Conservation (phyloP, 352 stramenopile species). For the Globisporangium yorkense region DNA sequence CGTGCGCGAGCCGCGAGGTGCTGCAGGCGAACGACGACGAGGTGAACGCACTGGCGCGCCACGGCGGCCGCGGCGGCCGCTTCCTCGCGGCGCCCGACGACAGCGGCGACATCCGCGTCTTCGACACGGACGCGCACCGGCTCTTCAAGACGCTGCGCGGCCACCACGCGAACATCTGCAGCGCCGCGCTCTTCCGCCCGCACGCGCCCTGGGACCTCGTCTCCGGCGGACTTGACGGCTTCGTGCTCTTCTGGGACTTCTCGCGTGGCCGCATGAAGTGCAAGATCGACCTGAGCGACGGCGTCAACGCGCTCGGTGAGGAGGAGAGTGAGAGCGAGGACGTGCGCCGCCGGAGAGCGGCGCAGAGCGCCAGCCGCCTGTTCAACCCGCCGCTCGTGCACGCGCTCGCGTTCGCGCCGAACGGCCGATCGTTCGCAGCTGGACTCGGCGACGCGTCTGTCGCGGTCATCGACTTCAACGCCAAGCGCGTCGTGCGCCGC, state of each 20-base stretch:
- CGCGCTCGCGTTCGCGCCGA: slow-evolving; percentile 50
- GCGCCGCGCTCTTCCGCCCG: slow-evolving; percentile 54
- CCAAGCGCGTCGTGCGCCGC: slow-evolving; percentile 39
- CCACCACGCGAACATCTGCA: slow-evolving; percentile 71
- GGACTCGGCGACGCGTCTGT: slow-evolving; percentile 60
- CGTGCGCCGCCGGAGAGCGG: too few species aligned
- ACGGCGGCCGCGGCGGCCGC: slow-evolving; percentile 37
- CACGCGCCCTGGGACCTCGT: slow-evolving; percentile 71
- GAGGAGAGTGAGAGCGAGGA: background rate
- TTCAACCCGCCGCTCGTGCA: slow-evolving; percentile 77
- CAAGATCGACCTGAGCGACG: slow-evolving; percentile 59
- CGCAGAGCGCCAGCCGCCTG: slow-evolving; percentile 27
- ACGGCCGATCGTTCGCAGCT: slow-evolving; percentile 59
- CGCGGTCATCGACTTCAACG: slow-evolving; percentile 56
- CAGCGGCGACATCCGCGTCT: slow-evolving; percentile 61
- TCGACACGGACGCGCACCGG: slow-evolving; percentile 45
- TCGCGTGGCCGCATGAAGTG: slow-evolving; percentile 60
- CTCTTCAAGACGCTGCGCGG: slow-evolving; percentile 62
- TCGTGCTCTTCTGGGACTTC: slow-evolving; percentile 77
- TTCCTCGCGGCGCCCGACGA: slow-evolving; percentile 65
- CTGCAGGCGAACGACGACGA: slow-evolving; percentile 62
- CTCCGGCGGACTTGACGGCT: slow-evolving; percentile 61
- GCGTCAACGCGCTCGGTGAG: slow-evolving; percentile 26
- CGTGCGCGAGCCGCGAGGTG: slow-evolving; percentile 44
- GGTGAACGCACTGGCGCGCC: slow-evolving; percentile 56